phyloP scores from a whole-genome alignment of 2,329 filamentous ascomycete species.

The Clarireedia hainanense region DNA sequence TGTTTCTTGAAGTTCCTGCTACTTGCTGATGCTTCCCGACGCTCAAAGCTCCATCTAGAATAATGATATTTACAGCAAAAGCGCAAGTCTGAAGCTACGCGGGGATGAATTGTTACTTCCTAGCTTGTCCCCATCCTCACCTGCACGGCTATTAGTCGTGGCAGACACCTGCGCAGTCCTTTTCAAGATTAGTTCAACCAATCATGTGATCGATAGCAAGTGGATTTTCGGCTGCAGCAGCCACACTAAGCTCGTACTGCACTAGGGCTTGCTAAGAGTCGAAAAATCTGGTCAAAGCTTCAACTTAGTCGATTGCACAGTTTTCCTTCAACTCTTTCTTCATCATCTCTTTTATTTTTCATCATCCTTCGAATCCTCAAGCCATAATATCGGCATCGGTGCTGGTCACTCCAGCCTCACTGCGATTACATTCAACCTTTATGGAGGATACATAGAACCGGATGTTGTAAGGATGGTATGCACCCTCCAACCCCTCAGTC shows the following conservation, averaged over 20 bases:
- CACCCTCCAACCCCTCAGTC: constrained; percentile 5
- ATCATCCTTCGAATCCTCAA: background rate
- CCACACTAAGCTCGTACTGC: too few relatives aligned
- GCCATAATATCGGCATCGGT: constrained; percentile 14
- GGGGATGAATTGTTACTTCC: too few relatives aligned
- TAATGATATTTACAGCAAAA: background rate
- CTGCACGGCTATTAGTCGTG: too few relatives aligned
- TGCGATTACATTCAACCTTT: constrained; percentile 6
- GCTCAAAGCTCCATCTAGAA: background rate
- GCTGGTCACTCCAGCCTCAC: constrained; percentile 25
- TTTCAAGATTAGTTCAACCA: too few relatives aligned
- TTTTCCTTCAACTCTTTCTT: background rate
- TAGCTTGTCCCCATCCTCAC: too few relatives aligned
- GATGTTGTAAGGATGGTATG: constrained; percentile 26
- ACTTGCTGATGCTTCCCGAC: background rate
- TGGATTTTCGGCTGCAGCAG: background rate
- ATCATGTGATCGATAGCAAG: background rate
- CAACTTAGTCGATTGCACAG: background rate
- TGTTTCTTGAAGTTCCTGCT: background rate
- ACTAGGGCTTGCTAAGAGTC: background rate
- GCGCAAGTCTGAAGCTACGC: too few relatives aligned
- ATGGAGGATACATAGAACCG: constrained; percentile 19
- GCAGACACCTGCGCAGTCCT: too few relatives aligned
- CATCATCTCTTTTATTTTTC: constrained; percentile 1
- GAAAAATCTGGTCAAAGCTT: background rate